Conservation (phyloP, 345 rosid genomes). For the Citropsis articulata region DNA sequence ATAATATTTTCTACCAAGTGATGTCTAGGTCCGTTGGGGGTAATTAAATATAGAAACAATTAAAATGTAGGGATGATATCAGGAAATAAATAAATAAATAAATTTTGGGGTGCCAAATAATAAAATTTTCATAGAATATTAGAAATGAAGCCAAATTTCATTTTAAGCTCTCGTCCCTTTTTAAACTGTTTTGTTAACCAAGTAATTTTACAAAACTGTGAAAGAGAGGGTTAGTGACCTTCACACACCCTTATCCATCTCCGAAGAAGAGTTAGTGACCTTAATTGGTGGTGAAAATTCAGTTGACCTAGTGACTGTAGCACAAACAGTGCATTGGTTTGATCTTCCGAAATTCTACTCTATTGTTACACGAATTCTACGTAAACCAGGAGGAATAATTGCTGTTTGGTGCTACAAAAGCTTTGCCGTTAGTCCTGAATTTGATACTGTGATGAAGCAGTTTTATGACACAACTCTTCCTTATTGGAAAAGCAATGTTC, state of each 20-base stretch:
- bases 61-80: no score
- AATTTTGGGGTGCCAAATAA: no score
- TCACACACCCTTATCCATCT: slow-evolving; percentile 47
- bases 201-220: no score
- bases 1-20: no score
- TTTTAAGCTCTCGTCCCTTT: no score
- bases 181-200: no score
- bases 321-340: neutral
- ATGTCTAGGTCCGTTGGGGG: no score
- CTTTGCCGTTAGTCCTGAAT: slow-evolving; percentile 40
- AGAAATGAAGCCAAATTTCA: no score
- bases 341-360: slow-evolving; percentile 38
- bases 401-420: slow-evolving; percentile 62
- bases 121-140: no score
- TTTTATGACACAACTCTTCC: slow-evolving; percentile 45
- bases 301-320: slow-evolving; percentile 51
- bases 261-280: slow-evolving; percentile 45
- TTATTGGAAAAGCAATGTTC: slow-evolving; percentile 37
- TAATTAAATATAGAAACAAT: no score
- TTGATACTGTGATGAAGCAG: slow-evolving; percentile 42
- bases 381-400: slow-evolving; percentile 58
- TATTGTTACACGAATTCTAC: slow-evolving; percentile 36
- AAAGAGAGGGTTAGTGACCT: slow-evolving; percentile 27
- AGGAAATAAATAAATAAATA: no score
- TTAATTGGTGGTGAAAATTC: slow-evolving; percentile 50